These are phyloP conservation scores for Gracilariopsis chorda DNA, from an alignment of 23 red algal genomes.

Conservation along the genomic window DNA sequence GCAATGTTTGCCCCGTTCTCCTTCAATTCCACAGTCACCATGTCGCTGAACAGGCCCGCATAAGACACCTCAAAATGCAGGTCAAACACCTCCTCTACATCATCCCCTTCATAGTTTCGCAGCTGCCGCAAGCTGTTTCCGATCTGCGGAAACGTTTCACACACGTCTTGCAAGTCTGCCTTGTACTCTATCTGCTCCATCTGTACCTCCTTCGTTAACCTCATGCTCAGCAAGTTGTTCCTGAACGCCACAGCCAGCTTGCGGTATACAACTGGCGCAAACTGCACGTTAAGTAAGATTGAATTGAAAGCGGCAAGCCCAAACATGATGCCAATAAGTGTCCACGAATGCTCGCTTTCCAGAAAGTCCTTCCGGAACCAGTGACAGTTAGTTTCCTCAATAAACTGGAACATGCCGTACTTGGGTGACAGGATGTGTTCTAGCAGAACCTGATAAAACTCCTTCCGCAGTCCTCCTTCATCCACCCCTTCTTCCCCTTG, in stretches of 20 bases:
- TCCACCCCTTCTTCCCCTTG: conserved; percentile 90
- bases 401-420: conserved; percentile 92
- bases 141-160: conserved; percentile 71
- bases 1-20: conserved; percentile 52
- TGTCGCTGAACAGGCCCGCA: conserved; percentile 73
- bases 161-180: conserved; percentile 74
- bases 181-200: conserved; percentile 18
- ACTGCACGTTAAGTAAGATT: conserved; percentile 84
- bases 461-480: conserved; percentile 90
- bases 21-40: conserved; percentile 63
- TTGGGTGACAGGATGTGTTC: conserved; percentile 80
- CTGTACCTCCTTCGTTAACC: conserved; percentile 12
- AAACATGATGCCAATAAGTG: conserved; percentile 81
- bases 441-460: conserved; percentile 87
- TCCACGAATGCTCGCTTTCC: conserved; percentile 68
- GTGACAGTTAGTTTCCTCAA: conserved; percentile 77
- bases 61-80: conserved; percentile 80
- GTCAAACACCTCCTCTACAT: conserved; percentile 79
- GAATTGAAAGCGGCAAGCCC: conserved; percentile 90
- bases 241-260: conserved; percentile 60
- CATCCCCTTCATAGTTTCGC: conserved; percentile 74
- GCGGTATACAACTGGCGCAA: conserved; percentile 81
- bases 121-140: conserved; percentile 69
- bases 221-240: conserved; percentile 21
- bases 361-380: conserved; percentile 82